phyloP scores from a whole-genome alignment of 2,329 filamentous ascomycete genomes.

The Claviceps purpurea region DNA sequence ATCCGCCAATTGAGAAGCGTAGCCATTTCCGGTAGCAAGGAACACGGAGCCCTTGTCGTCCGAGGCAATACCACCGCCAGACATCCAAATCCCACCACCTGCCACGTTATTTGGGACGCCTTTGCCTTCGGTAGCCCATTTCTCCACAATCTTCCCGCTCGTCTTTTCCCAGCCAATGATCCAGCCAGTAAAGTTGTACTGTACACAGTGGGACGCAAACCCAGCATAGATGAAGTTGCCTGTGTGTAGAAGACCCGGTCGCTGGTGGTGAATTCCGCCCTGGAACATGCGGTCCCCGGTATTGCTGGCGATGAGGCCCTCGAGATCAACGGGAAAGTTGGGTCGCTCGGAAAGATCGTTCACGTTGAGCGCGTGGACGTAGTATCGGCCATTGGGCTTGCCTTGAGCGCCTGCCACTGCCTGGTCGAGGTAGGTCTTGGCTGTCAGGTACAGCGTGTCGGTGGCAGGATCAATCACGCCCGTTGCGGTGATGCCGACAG shows the following conservation, averaged over 20 bases:
- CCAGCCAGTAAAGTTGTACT: slow-evolving; percentile 42
- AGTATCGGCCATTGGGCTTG: slow-evolving; percentile 20
- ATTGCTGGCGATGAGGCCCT: slow-evolving; percentile 32
- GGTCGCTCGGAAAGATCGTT: slow-evolving; percentile 23
- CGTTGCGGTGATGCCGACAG: slow-evolving; percentile 31
- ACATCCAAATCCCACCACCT: slow-evolving; percentile 32
- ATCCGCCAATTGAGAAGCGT: slow-evolving; percentile 24
- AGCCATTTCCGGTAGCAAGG: slow-evolving; percentile 26
- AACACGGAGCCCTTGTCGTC: slow-evolving; percentile 27
- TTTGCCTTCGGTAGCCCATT: slow-evolving; percentile 27
- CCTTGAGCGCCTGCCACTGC: slow-evolving; percentile 19
- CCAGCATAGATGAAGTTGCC: slow-evolving; percentile 36
- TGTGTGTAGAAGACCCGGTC: slow-evolving; percentile 32
- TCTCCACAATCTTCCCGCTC: slow-evolving; percentile 22
- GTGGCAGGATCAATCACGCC: slow-evolving; percentile 32
- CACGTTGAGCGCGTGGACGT: slow-evolving; percentile 24
- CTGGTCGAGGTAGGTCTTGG: slow-evolving; percentile 29
- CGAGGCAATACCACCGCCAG: slow-evolving; percentile 24
- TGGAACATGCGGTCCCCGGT: slow-evolving; percentile 34
- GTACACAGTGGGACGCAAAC: slow-evolving; percentile 42
- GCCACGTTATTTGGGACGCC: slow-evolving; percentile 23
- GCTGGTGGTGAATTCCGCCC: slow-evolving; percentile 38
- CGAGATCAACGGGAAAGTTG: slow-evolving; percentile 34
- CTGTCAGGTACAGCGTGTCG: slow-evolving; percentile 29
- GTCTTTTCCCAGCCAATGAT: slow-evolving; percentile 35